Base-by-base conservation (phyloP, 2,329 filamentous ascomycete genomes). In the Cytospora paraplurivora region DNA sequence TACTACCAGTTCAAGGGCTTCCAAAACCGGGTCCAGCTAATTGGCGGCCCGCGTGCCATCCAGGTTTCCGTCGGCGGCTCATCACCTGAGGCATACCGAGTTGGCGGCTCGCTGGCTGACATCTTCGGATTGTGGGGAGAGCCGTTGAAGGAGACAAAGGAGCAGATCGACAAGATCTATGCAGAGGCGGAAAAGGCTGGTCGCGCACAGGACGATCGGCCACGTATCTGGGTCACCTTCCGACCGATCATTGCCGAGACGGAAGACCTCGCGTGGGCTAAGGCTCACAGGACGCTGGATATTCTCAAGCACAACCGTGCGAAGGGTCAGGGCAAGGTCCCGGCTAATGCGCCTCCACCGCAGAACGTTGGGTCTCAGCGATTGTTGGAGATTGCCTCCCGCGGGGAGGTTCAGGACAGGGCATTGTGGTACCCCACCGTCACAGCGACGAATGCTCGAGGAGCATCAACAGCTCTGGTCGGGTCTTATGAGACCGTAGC, bases 91-190 rank as follows among this genome's bases (percentile, higher is more conserved):
- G 85, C 85, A 0, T 87, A 87, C 72, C 81, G 84, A 27, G 77
- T 86, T 47, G 85, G 85, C 32, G 85, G 85, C 34, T 75, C 79
- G 0, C 76, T 86, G 2, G 85, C 80, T 34, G 85, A 88, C 66
- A 88, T 88, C 68, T 87, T 87, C 66, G 85, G 85, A 0, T 79
- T 88, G 4, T 88, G 85, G 85, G 85, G 85, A 12, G 85, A 88
- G 69, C 85, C 85, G 1, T 75, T 87, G 1, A 86, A 86, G 73
- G 85, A 88, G 70, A 87, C 85, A 0, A 84, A 84, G 72, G 77
- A 87, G 69, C 85, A 88, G 71, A 86, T 88, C 67, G 82, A 85
- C 66, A 79, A 80, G 21, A 83, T 88, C 70, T 86, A 86, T 66
- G 82, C 79, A 3, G 85, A 83, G 68, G 81, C 85, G 0, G 82